These are phyloP conservation scores for Hymenotorrendiella dingleyae DNA, from an alignment of 2,329 filamentous ascomycete genomes.

Conservation along the genomic window DNA sequence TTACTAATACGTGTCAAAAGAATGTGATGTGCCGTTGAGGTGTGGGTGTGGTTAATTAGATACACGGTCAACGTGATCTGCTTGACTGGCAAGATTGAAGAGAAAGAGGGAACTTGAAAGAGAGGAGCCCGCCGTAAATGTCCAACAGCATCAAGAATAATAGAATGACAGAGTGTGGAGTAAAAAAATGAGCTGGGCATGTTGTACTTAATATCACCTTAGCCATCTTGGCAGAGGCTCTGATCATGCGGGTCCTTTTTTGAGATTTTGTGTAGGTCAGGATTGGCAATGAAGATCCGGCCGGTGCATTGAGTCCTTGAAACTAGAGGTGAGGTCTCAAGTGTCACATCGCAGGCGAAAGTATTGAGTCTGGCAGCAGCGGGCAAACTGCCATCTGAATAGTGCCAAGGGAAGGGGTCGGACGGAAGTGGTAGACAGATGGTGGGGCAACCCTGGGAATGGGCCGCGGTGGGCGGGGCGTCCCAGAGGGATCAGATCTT, in stretches of 20 bases:
- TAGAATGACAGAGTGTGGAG: constrained; percentile 17
- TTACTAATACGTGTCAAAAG: too few species aligned
- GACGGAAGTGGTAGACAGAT: too few species aligned
- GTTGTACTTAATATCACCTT: constrained; percentile 26
- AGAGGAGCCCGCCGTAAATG: constrained; percentile 25
- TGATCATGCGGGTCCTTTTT: constrained; percentile 1
- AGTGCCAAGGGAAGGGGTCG: too few species aligned
- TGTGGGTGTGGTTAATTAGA: constrained; percentile 26
- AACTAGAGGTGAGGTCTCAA: constrained; percentile 26
- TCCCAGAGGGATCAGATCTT: too few species aligned
- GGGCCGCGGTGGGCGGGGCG: too few species aligned
- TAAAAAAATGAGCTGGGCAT: constrained; percentile 9
- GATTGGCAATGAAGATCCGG: constrained; percentile 27
- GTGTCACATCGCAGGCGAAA: constrained; percentile 19
- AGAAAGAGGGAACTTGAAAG: constrained; percentile 26
- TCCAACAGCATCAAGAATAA: constrained; percentile 15
- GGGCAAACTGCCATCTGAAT: constrained; percentile 21
- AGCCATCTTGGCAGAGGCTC: constrained; percentile 30
- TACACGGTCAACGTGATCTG: constrained; percentile 33
- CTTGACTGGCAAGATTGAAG: constrained; percentile 30
- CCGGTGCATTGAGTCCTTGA: constrained; percentile 26
- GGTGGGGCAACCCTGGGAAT: too few species aligned
- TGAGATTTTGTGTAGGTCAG: constrained; percentile 1
- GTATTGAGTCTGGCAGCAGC: neutral
- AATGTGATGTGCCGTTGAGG: constrained; percentile 29